phyloP scores from a whole-genome alignment of 169 alveolate genomes.

The Plasmodium ovale region DNA sequence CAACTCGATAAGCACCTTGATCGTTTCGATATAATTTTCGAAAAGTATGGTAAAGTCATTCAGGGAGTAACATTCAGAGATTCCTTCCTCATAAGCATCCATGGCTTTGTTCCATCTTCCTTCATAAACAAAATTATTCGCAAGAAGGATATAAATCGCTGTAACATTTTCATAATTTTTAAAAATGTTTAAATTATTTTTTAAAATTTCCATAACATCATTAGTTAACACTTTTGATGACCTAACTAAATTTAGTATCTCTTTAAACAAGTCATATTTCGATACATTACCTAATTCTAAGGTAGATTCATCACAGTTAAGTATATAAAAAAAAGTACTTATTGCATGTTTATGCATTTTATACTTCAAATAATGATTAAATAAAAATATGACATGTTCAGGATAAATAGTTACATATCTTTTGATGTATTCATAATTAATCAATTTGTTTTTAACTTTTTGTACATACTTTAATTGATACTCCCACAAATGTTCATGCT shows the following conservation, averaged over 20 bases:
- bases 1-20: slow-evolving; percentile 52
- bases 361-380: slow-evolving; percentile 60
- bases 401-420: slow-evolving; percentile 70
- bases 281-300: slow-evolving; percentile 32
- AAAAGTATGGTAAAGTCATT: slow-evolving; percentile 53
- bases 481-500: slow-evolving; percentile 68
- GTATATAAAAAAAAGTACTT: slow-evolving; percentile 44
- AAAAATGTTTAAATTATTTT: slow-evolving; percentile 22
- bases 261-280: slow-evolving; percentile 44
- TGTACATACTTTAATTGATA: slow-evolving; percentile 12
- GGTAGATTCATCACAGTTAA: slow-evolving; percentile 27
- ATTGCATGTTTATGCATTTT: slow-evolving; percentile 69
- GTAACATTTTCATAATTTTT: slow-evolving; percentile 71
- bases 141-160: slow-evolving; percentile 38
- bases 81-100: slow-evolving; percentile 74
- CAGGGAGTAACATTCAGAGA: slow-evolving; percentile 55
- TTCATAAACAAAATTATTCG: slow-evolving; percentile 66
- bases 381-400: slow-evolving; percentile 35
- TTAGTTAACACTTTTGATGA: slow-evolving; percentile 22
- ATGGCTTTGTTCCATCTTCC: slow-evolving; percentile 76
- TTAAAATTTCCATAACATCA: slow-evolving; percentile 49
- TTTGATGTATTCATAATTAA: slow-evolving; percentile 58
- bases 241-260: slow-evolving; percentile 22
- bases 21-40: slow-evolving; percentile 58
- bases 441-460: slow-evolving; percentile 28